Base-by-base conservation (phyloP, 306 rosid species). In the Luffa acutangula region DNA sequence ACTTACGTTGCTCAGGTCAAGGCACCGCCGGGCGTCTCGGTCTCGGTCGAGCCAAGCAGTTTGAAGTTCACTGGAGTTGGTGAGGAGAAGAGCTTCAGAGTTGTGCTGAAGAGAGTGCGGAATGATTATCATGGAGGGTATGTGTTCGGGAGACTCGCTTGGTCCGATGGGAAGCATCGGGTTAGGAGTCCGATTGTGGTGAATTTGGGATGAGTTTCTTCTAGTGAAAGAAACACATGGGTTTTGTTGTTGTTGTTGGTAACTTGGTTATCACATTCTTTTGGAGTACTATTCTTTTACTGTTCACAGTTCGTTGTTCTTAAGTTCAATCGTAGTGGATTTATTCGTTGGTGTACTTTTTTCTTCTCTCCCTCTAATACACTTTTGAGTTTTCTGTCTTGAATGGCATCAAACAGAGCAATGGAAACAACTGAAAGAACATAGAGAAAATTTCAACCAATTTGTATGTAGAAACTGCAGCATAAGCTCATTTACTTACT, bases 61-160 rank as follows among this genome's bases (percentile, higher is more conserved):
- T 39, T 88, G 75, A 64, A 31, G 0, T 88, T 90, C 48, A 80
- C 81, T 57, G 11, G 34, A 33, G 14, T 33, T 3, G 87, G 85
- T 42, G 94, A 87, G 66, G 85, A 85, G 76, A 82, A 49, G 39
- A 54, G 42, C 31, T 90, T 83, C 72, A 78, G 1, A 57, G 84
- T 88, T 52, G 82, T 76, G 11, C 41, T 85, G 49, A 75, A 1
- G 34, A 8, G 73, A 0, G 51, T 8, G 39, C 34, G 45, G 13
- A 2, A 33, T 20, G 6, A 0, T 4, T 25, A 3, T 21, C 15
- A 9, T 46, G 20, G 0, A 13, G 52, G 39, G 9, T 78, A 77
- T 20, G 46, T 37, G 3, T 87, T 74, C 57, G 94, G 92, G 33
- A 34, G n/a, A 21, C 31, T 90, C 79, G 76, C 39, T 7, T 90